Conservation (phyloP, 2,329 filamentous ascomycete species). For the Beauveria rudraprayagi region DNA sequence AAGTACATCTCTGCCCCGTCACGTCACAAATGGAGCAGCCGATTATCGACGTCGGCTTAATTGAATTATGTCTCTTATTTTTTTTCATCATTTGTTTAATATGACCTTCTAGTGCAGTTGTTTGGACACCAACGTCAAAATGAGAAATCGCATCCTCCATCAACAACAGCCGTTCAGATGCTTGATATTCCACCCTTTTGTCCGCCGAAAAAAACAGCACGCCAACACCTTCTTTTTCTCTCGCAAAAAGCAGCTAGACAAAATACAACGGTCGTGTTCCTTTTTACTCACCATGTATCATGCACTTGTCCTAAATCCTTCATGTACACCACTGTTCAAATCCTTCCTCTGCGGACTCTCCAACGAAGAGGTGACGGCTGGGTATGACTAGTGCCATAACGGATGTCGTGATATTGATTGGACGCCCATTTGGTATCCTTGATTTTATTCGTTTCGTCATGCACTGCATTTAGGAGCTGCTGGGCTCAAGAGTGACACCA, state of each 20-base stretch:
- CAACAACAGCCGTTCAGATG: constrained; percentile 4
- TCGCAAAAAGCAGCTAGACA: constrained; percentile 1
- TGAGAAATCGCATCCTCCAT: not conserved
- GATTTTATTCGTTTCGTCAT: not conserved
- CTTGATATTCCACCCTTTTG: constrained; percentile 4
- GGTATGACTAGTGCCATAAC: not conserved
- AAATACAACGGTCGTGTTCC: not conserved
- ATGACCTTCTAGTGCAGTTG: not conserved
- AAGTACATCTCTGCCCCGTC: not conserved
- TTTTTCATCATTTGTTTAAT: not conserved
- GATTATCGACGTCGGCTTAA: not conserved
- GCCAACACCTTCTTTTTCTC: constrained; percentile 4
- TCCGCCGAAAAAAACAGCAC: constrained; percentile 1
- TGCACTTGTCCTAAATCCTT: not conserved
- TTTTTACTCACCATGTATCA: not conserved
- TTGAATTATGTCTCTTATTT: not conserved
- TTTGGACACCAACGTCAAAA: not conserved
- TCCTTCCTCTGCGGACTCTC: not conserved
- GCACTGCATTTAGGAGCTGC: constrained; percentile 29
- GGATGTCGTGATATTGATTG: not conserved
- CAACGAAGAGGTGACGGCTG: not conserved
- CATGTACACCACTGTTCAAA: constrained; percentile 5
- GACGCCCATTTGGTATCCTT: not conserved
- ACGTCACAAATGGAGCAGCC: not conserved
- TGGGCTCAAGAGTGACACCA: constrained; percentile 47